Percentiles rank a stretch among this genome's conserved stretches.
Conservation (phyloP, 2,329 filamentous ascomycete species). For the Lachnellula subtilissima region DNA sequence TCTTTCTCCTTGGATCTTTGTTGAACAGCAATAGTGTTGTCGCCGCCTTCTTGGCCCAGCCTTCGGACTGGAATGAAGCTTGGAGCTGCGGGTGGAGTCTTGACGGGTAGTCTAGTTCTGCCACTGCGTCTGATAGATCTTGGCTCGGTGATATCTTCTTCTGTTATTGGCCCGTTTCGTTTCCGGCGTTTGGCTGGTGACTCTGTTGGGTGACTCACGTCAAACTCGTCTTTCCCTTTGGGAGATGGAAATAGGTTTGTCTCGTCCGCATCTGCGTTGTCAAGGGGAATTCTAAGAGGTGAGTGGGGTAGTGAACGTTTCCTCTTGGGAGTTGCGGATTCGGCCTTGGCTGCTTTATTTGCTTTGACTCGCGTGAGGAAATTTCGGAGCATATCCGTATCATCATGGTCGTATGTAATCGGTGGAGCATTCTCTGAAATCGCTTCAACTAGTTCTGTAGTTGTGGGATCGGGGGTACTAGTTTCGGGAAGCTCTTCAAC, state of each 20-base stretch:
- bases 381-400: constrained; percentile 34
- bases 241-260: constrained; percentile 19
- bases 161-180: constrained; percentile 1
- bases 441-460: constrained; percentile 8
- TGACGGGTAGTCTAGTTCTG: constrained; percentile 29
- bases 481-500: constrained; percentile 5
- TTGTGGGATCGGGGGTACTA: constrained; percentile 11
- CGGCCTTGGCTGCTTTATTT: constrained; percentile 32
- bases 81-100: constrained; percentile 22
- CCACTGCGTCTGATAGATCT: constrained; percentile 28
- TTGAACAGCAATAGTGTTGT: constrained; percentile 24
- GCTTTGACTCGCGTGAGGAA: constrained; percentile 34
- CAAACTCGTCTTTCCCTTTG: constrained; percentile 22
- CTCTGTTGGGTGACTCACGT: constrained; percentile 13
- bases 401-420: constrained; percentile 25
- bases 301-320: constrained; percentile 30
- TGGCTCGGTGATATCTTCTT: constrained; percentile 16
- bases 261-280: constrained; percentile 14
- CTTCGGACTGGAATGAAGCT: constrained; percentile 31
- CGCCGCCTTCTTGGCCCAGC: constrained; percentile 25
- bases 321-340: constrained; percentile 19
- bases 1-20: constrained; percentile 38
- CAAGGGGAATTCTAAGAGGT: constrained; percentile 27
- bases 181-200: constrained; percentile 22
- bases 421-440: constrained; percentile 11